These are phyloP conservation scores for Gamsiella multidivaricata DNA, from an alignment of 192 early-diverging fungal genomes.

Conservation along the genomic window DNA sequence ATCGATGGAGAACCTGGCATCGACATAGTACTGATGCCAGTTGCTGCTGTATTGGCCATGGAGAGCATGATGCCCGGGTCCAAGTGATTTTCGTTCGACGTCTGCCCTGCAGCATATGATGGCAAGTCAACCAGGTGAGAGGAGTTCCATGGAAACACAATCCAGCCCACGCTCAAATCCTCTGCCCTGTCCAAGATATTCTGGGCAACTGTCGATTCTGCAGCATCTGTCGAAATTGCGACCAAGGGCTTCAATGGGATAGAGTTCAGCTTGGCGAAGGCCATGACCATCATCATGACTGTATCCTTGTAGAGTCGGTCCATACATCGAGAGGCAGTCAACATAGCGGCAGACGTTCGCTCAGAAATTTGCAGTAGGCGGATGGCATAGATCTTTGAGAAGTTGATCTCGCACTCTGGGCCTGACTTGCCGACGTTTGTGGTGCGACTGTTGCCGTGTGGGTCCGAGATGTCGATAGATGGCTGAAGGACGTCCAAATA, in stretches of 20 bases:
- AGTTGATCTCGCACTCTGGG: slow-evolving; percentile 19
- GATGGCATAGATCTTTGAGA: slow-evolving; percentile 66
- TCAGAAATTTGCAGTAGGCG: slow-evolving; percentile 81
- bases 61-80: slow-evolving; percentile 25
- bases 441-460: slow-evolving; percentile 6
- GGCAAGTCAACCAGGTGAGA: slow-evolving; percentile 41
- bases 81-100: slow-evolving; percentile 8
- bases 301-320: slow-evolving; percentile 74
- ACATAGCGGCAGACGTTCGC: slow-evolving; percentile 83
- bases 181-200: slow-evolving; percentile 66
- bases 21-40: neutral
- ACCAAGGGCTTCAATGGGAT: slow-evolving; percentile 71
- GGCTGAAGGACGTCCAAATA: slow-evolving; percentile 34
- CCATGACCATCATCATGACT: slow-evolving; percentile 82
- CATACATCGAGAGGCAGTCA: slow-evolving; percentile 69
- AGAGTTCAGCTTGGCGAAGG: slow-evolving; percentile 80
- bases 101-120: neutral
- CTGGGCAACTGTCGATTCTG: slow-evolving; percentile 67
- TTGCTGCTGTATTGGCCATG: slow-evolving; percentile 11
- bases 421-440: neutral
- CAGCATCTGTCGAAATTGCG: slow-evolving; percentile 65
- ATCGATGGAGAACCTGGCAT: too few relatives aligned
- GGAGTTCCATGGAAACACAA: slow-evolving; percentile 74
- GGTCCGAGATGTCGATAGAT: slow-evolving; percentile 47
- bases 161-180: slow-evolving; percentile 68